Conservation (phyloP, 2,329 filamentous ascomycete species). For the Aspergillus clavatus region DNA sequence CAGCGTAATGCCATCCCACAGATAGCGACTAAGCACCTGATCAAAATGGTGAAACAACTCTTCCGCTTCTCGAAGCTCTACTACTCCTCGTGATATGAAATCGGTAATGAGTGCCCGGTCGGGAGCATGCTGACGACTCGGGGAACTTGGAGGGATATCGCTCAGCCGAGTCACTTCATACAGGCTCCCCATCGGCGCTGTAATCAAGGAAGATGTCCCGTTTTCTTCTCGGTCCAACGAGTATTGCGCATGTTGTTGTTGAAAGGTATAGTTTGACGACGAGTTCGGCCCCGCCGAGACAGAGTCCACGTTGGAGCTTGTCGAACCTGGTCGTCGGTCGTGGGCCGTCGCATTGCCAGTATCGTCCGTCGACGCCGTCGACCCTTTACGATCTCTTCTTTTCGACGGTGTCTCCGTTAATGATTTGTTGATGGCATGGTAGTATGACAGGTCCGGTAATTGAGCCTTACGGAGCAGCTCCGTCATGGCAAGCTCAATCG, state of each 20-base stretch:
- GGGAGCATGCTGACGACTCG: constrained; percentile 27
- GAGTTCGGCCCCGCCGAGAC: constrained; percentile 16
- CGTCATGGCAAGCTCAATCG: constrained; percentile 36
- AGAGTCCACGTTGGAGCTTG: constrained; percentile 8
- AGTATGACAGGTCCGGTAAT: constrained; percentile 36
- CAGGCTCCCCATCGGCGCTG: constrained; percentile 45
- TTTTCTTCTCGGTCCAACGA: constrained; percentile 36
- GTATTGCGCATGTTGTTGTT: constrained; percentile 28
- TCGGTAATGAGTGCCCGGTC: constrained; percentile 41
- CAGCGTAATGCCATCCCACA: constrained; percentile 43
- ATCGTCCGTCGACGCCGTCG: constrained; percentile 31
- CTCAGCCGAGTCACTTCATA: constrained; percentile 47
- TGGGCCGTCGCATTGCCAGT: constrained; percentile 12
- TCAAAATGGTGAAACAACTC: constrained; percentile 40
- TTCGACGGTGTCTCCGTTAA: constrained; percentile 26
- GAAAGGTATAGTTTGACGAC: constrained; percentile 17
- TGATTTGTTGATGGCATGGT: constrained; percentile 29
- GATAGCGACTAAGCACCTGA: constrained; percentile 38
- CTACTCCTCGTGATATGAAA: constrained; percentile 48
- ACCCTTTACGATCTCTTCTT: constrained; percentile 30
- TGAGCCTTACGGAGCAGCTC: constrained; percentile 35
- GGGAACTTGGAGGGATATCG: constrained; percentile 33
- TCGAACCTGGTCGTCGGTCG: constrained; percentile 16
- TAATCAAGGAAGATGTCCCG: constrained; percentile 35
- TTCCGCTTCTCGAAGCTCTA: constrained; percentile 42